A percentile compares a stretch with the other conserved stretches of the same genome.
Evolutionary conservation across 2,329 filamentous ascomycete species (phyloP).

Genomic region (Exophiala lecanii-corni): DNA sequence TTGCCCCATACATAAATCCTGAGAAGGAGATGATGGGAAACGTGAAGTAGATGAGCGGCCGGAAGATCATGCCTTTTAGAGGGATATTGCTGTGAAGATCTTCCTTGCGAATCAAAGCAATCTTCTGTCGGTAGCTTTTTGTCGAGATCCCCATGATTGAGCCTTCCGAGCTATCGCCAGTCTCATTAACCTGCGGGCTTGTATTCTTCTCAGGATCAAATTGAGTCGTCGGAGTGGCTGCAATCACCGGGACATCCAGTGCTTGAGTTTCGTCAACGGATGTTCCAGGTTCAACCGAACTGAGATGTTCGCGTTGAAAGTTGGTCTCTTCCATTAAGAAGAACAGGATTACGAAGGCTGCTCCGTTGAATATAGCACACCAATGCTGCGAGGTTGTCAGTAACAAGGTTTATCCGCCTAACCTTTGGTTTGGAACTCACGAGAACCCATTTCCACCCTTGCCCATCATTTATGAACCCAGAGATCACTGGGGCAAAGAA

Average conservation of each 20-base stretch:
- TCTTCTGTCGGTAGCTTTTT: conserved; percentile 15
- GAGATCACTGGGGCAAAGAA: conserved; percentile 17
- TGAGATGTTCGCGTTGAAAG: conserved; percentile 6
- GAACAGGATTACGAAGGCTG: conserved; percentile 14
- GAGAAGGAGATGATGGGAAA: conserved; percentile 38
- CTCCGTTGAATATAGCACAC: conserved; percentile 14
- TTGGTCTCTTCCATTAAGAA: conserved; percentile 23
- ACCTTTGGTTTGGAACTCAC: too few relatives aligned
- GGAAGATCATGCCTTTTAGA: conserved; percentile 12
- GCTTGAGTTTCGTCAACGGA: not conserved
- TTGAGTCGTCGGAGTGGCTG: not conserved
- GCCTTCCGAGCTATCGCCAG: not conserved
- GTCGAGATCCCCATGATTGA: not conserved
- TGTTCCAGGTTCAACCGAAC: conserved; percentile 5
- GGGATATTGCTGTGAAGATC: conserved; percentile 8
- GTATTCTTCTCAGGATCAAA: not conserved
- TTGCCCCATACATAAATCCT: conserved; percentile 38
- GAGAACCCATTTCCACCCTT: conserved; percentile 25
- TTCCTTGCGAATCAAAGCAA: conserved; percentile 11
- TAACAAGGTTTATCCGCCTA: too few relatives aligned
- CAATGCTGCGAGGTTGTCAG: conserved; percentile 10
- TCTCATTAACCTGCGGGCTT: not conserved
- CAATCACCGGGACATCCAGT: not conserved
- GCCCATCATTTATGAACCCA: conserved; percentile 23
- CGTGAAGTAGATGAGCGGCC: conserved; percentile 24